Conservation (phyloP, 2,329 filamentous ascomycete genomes). For the Paraphoma sp. region DNA sequence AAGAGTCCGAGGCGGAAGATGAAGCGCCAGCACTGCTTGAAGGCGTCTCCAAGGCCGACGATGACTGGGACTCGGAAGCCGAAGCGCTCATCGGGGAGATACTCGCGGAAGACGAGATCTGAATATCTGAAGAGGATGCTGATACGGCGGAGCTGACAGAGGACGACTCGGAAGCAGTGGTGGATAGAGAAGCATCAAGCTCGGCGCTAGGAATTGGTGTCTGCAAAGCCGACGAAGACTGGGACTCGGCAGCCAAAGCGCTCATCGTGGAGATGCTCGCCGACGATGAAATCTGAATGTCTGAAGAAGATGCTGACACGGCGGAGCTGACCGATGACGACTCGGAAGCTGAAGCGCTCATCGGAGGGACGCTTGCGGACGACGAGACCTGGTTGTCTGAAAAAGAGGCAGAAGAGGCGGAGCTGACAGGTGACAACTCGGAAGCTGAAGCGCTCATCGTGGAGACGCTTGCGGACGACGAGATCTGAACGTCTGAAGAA, state of each 20-base stretch:
- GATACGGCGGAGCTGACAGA: too few relatives aligned
- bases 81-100: not conserved
- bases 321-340: not conserved
- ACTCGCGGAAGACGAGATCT: not conserved
- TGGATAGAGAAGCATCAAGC: too few relatives aligned
- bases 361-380: not conserved
- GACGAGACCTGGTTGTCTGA: not conserved
- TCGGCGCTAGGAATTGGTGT: too few relatives aligned
- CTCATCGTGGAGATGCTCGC: too few relatives aligned
- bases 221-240: too few relatives aligned
- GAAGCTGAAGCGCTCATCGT: not conserved
- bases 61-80: not conserved
- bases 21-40: not conserved
- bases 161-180: too few relatives aligned
- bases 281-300: not conserved
- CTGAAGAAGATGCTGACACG: not conserved
- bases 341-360: not conserved
- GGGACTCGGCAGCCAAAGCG: too few relatives aligned
- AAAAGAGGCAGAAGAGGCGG: not conserved
- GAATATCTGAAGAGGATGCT: not conserved
- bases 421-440: not conserved
- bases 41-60: not conserved
- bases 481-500: not conserved
- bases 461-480: too few relatives aligned
- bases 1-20: not conserved